Evolutionary conservation across 148 eudicot genomes (phyloP).

Genomic region (Rhododendron molle): DNA sequence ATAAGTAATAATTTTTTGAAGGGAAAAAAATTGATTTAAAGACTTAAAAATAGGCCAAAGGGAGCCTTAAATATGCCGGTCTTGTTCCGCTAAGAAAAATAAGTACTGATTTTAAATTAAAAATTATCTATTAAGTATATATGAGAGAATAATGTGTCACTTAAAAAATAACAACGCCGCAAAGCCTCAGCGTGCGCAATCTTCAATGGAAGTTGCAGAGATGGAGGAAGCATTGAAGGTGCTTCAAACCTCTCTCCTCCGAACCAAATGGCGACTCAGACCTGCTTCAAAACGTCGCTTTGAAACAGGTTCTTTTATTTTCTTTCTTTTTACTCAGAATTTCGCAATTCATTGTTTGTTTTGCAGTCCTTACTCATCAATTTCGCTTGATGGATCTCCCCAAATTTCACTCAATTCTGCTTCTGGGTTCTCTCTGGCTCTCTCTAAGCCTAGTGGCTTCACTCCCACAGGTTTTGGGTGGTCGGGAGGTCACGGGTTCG

Average conservation of each 20-base stretch:
- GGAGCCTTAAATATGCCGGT: no score
- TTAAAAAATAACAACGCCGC: no score
- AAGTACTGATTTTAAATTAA: no score
- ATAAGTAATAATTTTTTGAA: no score
- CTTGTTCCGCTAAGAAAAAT: no score
- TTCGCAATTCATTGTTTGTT: not conserved
- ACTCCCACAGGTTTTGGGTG: no score
- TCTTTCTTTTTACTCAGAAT: no score
- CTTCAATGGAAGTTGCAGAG: slow-evolving; percentile 17
- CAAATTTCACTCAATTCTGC: not conserved
- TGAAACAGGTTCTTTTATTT: slow-evolving; percentile 44
- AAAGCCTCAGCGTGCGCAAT: not conserved
- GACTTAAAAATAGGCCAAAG: no score
- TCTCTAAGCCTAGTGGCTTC: no score
- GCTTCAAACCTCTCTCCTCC: slow-evolving; percentile 41
- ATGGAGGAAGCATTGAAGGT: slow-evolving; percentile 36
- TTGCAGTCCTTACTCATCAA: not conserved
- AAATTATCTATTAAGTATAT: no score
- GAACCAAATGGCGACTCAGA: slow-evolving; percentile 70
- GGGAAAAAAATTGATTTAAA: no score
- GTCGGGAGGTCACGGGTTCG: not conserved
- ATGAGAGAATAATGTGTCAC: no score
- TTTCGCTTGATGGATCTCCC: not conserved
- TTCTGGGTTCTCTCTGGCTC: slow-evolving; percentile 4
- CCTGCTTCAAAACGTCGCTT: slow-evolving; percentile 72